Base-by-base conservation (phyloP, 176 grass and related monocot genomes). In the Musa itinerans region DNA sequence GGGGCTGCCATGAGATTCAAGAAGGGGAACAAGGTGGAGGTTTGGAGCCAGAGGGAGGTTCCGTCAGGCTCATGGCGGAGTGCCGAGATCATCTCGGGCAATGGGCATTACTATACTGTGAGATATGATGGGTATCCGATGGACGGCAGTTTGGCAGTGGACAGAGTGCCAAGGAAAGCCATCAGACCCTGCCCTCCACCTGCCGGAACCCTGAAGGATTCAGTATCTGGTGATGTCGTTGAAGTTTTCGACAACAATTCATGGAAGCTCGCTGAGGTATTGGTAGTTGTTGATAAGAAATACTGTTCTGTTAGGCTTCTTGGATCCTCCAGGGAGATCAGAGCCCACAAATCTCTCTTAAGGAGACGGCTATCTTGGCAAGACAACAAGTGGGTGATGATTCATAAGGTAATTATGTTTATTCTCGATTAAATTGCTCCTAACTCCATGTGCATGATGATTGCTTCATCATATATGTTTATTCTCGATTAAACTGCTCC, bases 201-300 rank as follows among this genome's bases (percentile, higher is more conserved):
- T 50, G 20, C 10, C 0, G 87, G 78, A 17, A 61, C 65, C 63
- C 58, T 0, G 9, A 72, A 79, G 66, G 56, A 78, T 67, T 86
- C 85, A 84, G 53, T 27, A 7, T 10, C 68, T 25, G 89, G 84
- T 73, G 83, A 83, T 66, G 70, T 92, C 63, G 52, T 87, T 67
- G 89, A 96, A 79, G 87, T 87, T 20, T 96, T 96, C 66, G 78
- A 92, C 58, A 89, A 82, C 55, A 84, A 82, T 76, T 82, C 83
- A 13, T 96, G 92, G 92, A 96, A 87, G 80, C 69, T 85, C 75
- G 92, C 81, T 0, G 83, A 89, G 71, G 63, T 92, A 11, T 29
- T 78, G 56, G 79, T 52, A 29, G 78, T 82, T 13, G 75, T 92
- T 80, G 86, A 72, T 68, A 83, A 81, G 34, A 69, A 78, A 58